phyloP scores from a whole-genome alignment of 768 basidiomycete species.

The Pleurotus tuber-regium region DNA sequence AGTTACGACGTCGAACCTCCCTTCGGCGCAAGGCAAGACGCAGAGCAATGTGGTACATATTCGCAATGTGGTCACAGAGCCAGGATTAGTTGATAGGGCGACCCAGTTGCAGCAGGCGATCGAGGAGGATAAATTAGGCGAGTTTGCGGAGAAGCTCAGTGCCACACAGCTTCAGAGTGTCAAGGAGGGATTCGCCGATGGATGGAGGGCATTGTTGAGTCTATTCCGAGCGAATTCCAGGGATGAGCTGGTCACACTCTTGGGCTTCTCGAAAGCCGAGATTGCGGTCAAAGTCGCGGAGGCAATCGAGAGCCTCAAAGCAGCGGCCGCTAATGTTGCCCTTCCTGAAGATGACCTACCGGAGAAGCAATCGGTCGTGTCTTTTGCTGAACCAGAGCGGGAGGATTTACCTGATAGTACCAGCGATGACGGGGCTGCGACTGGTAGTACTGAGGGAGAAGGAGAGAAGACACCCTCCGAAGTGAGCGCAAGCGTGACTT shows the following conservation, averaged over 20 bases:
- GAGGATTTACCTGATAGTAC: constrained; percentile 35
- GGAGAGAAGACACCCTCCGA: constrained; percentile 75
- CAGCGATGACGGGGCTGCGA: constrained; percentile 37
- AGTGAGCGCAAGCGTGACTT: constrained; percentile 59
- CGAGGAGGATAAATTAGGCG: constrained; percentile 52
- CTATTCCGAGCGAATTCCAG: constrained; percentile 88
- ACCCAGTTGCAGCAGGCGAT: constrained; percentile 61
- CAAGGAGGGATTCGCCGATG: constrained; percentile 39
- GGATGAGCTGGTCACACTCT: constrained; percentile 84
- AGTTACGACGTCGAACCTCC: constrained; percentile 77
- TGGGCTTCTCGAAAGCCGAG: constrained; percentile 92
- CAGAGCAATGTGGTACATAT: constrained; percentile 84
- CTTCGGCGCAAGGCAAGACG: constrained; percentile 67
- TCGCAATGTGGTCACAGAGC: constrained; percentile 75
- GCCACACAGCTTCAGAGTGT: constrained; percentile 23
- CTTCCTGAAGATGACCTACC: constrained; percentile 36
- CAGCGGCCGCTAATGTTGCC: constrained; percentile 33
- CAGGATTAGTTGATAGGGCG: constrained; percentile 70
- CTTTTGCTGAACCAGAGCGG: constrained; percentile 77
- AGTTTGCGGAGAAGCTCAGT: constrained; percentile 66
- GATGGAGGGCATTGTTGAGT: constrained; percentile 87
- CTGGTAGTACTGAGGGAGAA: constrained; percentile 23
- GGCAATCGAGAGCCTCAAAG: constrained; percentile 74
- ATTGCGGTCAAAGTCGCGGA: constrained; percentile 76
- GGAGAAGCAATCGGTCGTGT: constrained; percentile 69